Evolutionary conservation across 2,329 filamentous ascomycete species (phyloP).

Genomic region (Fonsecaea pugnacius): DNA sequence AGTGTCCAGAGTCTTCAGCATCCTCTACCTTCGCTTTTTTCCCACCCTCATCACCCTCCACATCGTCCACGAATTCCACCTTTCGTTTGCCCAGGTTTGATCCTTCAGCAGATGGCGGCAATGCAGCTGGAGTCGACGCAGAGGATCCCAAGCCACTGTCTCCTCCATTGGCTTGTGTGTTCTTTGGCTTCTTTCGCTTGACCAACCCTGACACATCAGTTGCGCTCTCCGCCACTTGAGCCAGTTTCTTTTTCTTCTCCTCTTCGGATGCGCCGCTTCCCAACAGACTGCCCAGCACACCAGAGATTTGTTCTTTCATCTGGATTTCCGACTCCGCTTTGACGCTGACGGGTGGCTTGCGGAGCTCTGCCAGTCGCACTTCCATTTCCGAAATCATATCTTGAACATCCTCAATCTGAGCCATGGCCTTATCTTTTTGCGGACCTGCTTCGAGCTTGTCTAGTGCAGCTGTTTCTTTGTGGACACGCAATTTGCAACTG

Average conservation of each 20-base stretch:
- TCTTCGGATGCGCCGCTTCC: conserved; percentile 54
- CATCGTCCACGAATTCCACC: conserved; percentile 33
- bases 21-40: conserved; percentile 34
- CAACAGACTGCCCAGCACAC: conserved; percentile 63
- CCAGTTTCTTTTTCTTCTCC: conserved; percentile 58
- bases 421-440: conserved; percentile 48
- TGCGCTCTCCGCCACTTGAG: conserved; percentile 60
- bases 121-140: conserved; percentile 29
- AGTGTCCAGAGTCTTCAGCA: conserved; percentile 26
- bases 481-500: conserved; percentile 60
- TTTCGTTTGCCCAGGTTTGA: conserved; percentile 36
- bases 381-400: conserved; percentile 67
- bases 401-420: conserved; percentile 61
- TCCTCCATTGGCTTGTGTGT: conserved; percentile 20
- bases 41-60: conserved; percentile 20
- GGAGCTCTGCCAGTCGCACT: conserved; percentile 62
- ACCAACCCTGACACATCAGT: conserved; percentile 65
- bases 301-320: conserved; percentile 51
- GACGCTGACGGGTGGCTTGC: conserved; percentile 57
- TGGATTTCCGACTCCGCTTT: conserved; percentile 44
- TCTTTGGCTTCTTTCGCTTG: conserved; percentile 56
- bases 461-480: conserved; percentile 57
- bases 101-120: conserved; percentile 11
- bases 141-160: conserved; percentile 29
- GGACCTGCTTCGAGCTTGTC: conserved; percentile 44